Base-by-base conservation (phyloP, 2,329 filamentous ascomycete species). In the Ophiostoma angusticollis region DNA sequence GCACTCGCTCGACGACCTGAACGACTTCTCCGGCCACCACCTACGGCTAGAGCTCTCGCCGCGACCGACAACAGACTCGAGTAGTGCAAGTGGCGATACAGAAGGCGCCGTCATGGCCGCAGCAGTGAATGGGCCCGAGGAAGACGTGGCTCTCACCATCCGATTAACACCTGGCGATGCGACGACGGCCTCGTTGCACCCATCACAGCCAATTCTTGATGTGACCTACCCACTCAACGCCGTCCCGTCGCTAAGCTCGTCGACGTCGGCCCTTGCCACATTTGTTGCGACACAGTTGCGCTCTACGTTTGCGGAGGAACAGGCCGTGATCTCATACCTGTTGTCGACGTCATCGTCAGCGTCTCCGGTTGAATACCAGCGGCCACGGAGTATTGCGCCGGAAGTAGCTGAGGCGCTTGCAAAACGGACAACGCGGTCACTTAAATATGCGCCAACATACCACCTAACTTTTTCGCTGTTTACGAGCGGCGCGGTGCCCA, bases 381-480 rank as follows among this genome's bases (percentile, higher is more conserved):
- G 62, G 37, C 59, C 65, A 3, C 62, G 65, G 42, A 62, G 62
- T 5, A 49, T 72, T 28, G 60, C 64, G 1, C 62, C 68, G 24
- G 66, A 74, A 23, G 61, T 68, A 1, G 63, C 68, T 18, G 73
- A 74, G 29, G 64, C 69, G 1, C 65, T 75, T 49, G 72, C 61
- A 51, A 80, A 67, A 70, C 81, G 86, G 45, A 83, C 83, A 25
- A 91, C 83, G 3, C 72, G 86, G 36, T 85, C 86, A 1, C 72
- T 96, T 53, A 93, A 89, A 55, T 93, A 95, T 56, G 81, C 91
- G 4, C 78, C 87, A 12, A 93, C 84, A 0, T 98, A 96, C 56
- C 91, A 98, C 55, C 66, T 98, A 21, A 94, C 87, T 0, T 94
- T 98, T 54, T 98, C 91, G 0, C 68, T 98, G 3, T 96, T 98